These are phyloP conservation scores for Coemansia sp. DNA, from an alignment of 192 early-diverging fungal genomes.

Conservation along the genomic window DNA sequence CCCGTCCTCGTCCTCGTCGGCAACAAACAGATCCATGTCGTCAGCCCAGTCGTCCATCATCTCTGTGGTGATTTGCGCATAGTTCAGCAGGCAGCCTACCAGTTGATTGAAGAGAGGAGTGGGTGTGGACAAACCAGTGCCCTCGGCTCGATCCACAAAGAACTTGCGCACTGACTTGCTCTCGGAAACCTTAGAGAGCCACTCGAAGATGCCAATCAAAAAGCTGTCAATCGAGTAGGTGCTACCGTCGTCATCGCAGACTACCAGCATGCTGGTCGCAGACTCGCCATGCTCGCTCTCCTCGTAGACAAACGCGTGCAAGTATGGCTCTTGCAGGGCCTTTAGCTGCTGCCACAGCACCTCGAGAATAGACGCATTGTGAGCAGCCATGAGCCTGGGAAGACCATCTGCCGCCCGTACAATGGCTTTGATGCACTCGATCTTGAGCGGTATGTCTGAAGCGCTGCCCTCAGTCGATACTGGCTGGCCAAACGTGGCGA, in stretches of 20 bases:
- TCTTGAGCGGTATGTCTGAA: slow-evolving; percentile 46
- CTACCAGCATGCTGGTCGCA: slow-evolving; percentile 37
- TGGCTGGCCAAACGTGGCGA: slow-evolving; percentile 65
- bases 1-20: slow-evolving; percentile 90
- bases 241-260: slow-evolving; percentile 43
- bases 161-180: slow-evolving; percentile 38
- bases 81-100: slow-evolving; percentile 64
- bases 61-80: slow-evolving; percentile 83
- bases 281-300: slow-evolving; percentile 45
- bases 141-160: slow-evolving; percentile 29
- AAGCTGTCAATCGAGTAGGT: slow-evolving; percentile 37
- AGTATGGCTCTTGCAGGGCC: slow-evolving; percentile 39
- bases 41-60: slow-evolving; percentile 78
- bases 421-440: slow-evolving; percentile 50
- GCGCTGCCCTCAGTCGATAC: slow-evolving; percentile 21
- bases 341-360: slow-evolving; percentile 45
- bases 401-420: slow-evolving; percentile 33
- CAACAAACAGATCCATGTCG: slow-evolving; percentile 88
- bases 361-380: slow-evolving; percentile 33
- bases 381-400: slow-evolving; percentile 33
- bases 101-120: slow-evolving; percentile 63
- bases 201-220: slow-evolving; percentile 49
- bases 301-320: slow-evolving; percentile 50
- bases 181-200: slow-evolving; percentile 42
- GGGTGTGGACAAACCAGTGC: slow-evolving; percentile 10